These are phyloP conservation scores for Populus euphratica DNA, from an alignment of 345 rosid genomes.

Conservation along the genomic window DNA sequence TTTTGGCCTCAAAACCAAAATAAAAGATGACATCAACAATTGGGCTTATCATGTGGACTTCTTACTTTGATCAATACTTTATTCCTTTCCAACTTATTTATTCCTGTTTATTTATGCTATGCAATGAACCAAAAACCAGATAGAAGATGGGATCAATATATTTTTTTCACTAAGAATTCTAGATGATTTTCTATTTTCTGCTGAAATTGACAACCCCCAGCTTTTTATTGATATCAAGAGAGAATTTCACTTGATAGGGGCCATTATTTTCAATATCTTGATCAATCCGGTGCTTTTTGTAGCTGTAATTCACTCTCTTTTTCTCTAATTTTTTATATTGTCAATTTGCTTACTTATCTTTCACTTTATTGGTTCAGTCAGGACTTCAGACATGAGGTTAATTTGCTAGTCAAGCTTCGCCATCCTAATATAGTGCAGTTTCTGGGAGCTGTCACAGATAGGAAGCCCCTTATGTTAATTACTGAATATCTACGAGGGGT, in stretches of 20 bases:
- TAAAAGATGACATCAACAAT: background rate
- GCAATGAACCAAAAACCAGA: background rate
- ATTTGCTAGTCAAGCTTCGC: conserved; percentile 94
- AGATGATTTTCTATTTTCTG: background rate
- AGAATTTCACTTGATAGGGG: background rate
- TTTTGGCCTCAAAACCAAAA: conserved; percentile 1
- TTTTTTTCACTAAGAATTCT: background rate
- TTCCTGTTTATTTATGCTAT: background rate
- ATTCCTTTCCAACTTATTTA: background rate
- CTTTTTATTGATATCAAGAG: background rate
- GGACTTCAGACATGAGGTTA: conserved; percentile 99
- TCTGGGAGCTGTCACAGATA: conserved; percentile 96
- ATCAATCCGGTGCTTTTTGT: conserved; percentile 11
- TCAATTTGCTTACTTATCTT: conserved; percentile 16
- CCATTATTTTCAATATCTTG: conserved; percentile 5
- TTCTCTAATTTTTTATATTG: background rate
- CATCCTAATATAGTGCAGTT: conserved; percentile 99
- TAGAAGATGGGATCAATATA: background rate
- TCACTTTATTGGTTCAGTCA: conserved; percentile 54
- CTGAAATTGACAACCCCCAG: background rate
- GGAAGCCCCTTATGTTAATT: conserved; percentile 98
- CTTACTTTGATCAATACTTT: background rate
- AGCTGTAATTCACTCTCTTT: conserved; percentile 2
- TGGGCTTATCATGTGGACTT: background rate
- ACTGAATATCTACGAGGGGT: conserved; percentile 97